These are phyloP conservation scores for Rhazya stricta DNA, from an alignment of 257 asterid genomes.

Conservation along the genomic window DNA sequence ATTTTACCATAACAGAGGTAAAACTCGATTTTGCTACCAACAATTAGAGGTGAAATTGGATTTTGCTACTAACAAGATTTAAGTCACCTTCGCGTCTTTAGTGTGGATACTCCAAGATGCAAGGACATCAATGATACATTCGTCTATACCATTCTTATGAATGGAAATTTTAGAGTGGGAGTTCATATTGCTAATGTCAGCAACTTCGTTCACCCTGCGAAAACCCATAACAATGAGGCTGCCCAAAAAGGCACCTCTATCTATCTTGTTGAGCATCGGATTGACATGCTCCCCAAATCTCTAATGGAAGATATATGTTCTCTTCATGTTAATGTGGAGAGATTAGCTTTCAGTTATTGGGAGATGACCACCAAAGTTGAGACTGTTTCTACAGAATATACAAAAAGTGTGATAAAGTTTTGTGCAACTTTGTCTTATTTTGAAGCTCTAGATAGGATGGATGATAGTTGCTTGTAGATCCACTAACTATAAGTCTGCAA, in stretches of 20 bases:
- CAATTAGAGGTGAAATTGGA: no score
- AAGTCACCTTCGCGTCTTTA: slow-evolving; percentile 78
- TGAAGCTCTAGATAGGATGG: slow-evolving; percentile 99
- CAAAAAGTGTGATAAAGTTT: slow-evolving; percentile 80
- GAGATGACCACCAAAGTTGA: slow-evolving; percentile 95
- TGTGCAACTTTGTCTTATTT: slow-evolving; percentile 92
- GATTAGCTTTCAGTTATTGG: slow-evolving; percentile 95
- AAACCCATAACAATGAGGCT: slow-evolving; percentile 91
- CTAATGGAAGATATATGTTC: slow-evolving; percentile 95
- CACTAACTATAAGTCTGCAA: slow-evolving; percentile 79
- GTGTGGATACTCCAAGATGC: slow-evolving; percentile 99
- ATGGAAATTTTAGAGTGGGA: slow-evolving; percentile 94
- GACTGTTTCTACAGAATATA: slow-evolving; percentile 67
- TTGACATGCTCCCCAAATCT: slow-evolving; percentile 98
- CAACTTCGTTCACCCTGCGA: slow-evolving; percentile 84
- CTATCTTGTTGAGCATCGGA: slow-evolving; percentile 91
- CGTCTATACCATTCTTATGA: slow-evolving; percentile 77
- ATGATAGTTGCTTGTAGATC: slow-evolving; percentile 93
- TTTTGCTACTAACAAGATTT: no score
- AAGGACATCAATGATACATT: slow-evolving; percentile 95
- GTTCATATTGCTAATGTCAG: slow-evolving; percentile 99
- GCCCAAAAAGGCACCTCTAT: slow-evolving; percentile 96
- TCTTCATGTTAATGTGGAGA: slow-evolving; percentile 82
- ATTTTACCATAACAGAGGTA: no score
- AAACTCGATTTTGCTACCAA: no score